A percentile compares a stretch with the other conserved stretches of the same genome.
Evolutionary conservation across 2,329 filamentous ascomycete genomes (phyloP).

Genomic region (Penicillium sumatraense): DNA sequence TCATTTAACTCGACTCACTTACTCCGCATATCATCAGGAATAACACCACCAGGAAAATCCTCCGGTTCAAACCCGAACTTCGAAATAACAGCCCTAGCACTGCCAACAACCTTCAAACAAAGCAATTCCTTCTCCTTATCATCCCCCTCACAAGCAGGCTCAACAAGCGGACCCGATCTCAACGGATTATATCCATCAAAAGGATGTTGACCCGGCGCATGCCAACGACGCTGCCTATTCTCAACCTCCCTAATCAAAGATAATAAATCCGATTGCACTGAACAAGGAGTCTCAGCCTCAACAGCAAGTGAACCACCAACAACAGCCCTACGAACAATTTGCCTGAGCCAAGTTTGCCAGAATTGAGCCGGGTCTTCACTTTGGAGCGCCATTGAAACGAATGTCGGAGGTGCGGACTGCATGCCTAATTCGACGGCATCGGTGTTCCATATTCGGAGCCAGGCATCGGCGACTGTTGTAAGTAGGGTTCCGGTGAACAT

Average conservation of each 20-base stretch:
- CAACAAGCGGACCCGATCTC: neutral
- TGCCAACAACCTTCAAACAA: constrained; percentile 40
- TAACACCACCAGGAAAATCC: constrained; percentile 38
- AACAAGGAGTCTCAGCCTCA: constrained; percentile 30
- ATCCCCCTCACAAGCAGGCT: neutral
- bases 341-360: constrained; percentile 46
- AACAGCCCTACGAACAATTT: constrained; percentile 41
- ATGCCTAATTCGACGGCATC: constrained; percentile 42
- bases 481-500: constrained; percentile 52
- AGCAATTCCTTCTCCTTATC: constrained; percentile 35
- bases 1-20: neutral
- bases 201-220: constrained; percentile 34
- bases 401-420: constrained; percentile 38
- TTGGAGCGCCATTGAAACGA: constrained; percentile 30
- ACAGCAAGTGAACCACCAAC: constrained; percentile 36
- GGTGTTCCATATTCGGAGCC: constrained; percentile 45
- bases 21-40: constrained; percentile 11
- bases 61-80: constrained; percentile 41
- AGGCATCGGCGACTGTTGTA: constrained; percentile 50
- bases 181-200: constrained; percentile 16
- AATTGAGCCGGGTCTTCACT: constrained; percentile 32
- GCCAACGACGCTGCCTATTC: constrained; percentile 48
- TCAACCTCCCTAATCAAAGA: constrained; percentile 47
- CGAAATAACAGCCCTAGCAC: constrained; percentile 37
- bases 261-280: constrained; percentile 40